Conservation (phyloP, 108 stramenopile species). For the Conticribra weissflogii region DNA sequence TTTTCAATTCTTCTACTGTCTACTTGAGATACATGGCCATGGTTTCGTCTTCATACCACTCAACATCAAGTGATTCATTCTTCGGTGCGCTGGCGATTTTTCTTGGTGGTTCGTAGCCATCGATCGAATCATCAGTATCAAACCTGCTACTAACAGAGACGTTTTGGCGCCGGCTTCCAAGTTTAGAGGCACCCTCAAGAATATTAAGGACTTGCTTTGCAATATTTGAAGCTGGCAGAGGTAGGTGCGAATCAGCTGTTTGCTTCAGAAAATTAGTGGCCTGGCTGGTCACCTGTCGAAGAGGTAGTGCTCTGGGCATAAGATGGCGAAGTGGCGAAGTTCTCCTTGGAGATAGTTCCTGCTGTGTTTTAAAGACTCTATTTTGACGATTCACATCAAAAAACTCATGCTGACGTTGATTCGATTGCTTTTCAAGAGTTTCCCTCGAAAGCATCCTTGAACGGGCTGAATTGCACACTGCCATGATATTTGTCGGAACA, state of each 20-base stretch:
- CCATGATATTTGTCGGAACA: slow-evolving; percentile 88
- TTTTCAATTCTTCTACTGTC: background rate
- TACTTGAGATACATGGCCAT: slow-evolving; percentile 69
- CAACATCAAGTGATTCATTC: slow-evolving; percentile 18
- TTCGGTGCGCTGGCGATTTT: no score
- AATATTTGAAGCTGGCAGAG: slow-evolving; percentile 1
- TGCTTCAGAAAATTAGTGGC: slow-evolving; percentile 14
- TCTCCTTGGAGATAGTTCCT: background rate
- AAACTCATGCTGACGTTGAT: background rate
- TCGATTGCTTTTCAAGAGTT: background rate
- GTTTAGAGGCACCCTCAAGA: background rate
- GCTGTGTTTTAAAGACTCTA: background rate
- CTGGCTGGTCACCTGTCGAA: slow-evolving; percentile 16
- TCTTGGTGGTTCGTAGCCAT: no score
- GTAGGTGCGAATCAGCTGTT: slow-evolving; percentile 28
- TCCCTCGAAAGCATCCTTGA: background rate
- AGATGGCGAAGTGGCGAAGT: slow-evolving; percentile 4
- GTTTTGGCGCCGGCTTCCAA: slow-evolving; percentile 2
- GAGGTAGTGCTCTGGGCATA: background rate
- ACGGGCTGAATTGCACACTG: slow-evolving; percentile 80
- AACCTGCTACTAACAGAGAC: no score
- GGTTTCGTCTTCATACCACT: slow-evolving; percentile 80
- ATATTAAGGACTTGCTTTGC: slow-evolving; percentile 17
- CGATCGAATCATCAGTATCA: no score
- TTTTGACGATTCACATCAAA: background rate